These are phyloP conservation scores for Quercus robur DNA, from an alignment of 306 rosid species.

Conservation along the genomic window DNA sequence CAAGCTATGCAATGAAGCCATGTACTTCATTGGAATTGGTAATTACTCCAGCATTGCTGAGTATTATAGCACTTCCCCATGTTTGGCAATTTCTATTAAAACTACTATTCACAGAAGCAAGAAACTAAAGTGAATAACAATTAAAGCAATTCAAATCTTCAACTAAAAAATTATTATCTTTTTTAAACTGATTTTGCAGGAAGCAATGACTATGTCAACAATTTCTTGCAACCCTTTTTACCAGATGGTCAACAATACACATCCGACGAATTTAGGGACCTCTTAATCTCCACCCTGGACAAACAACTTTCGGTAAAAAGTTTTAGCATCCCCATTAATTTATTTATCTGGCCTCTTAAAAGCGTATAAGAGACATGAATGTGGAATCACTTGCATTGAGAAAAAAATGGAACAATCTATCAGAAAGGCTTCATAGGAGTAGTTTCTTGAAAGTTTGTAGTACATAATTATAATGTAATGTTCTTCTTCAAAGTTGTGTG, in stretches of 20 bases:
- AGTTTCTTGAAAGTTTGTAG: too few species aligned
- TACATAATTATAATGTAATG: too few species aligned
- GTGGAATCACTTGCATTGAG: background rate
- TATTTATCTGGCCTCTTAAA: background rate
- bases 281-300: conserved; percentile 49
- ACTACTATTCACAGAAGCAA: too few species aligned
- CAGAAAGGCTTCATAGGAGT: too few species aligned
- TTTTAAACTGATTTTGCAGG: conserved; percentile 33
- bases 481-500: too few species aligned
- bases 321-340: background rate
- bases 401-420: background rate
- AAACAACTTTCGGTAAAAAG: conserved; percentile 47
- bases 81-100: too few species aligned
- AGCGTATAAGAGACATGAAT: background rate
- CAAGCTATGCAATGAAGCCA: conserved; percentile 62
- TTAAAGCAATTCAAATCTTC: too few species aligned
- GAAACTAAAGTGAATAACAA: too few species aligned
- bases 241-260: conserved; percentile 82
- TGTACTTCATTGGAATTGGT: conserved; percentile 79
- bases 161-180: background rate
- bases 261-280: conserved; percentile 58
- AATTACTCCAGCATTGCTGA: background rate
- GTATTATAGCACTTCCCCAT: too few species aligned
- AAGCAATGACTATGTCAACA: conserved; percentile 89
- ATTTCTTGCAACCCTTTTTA: conserved; percentile 80